Conservation (phyloP, 2,329 filamentous ascomycete species). For the Didymella sp. region DNA sequence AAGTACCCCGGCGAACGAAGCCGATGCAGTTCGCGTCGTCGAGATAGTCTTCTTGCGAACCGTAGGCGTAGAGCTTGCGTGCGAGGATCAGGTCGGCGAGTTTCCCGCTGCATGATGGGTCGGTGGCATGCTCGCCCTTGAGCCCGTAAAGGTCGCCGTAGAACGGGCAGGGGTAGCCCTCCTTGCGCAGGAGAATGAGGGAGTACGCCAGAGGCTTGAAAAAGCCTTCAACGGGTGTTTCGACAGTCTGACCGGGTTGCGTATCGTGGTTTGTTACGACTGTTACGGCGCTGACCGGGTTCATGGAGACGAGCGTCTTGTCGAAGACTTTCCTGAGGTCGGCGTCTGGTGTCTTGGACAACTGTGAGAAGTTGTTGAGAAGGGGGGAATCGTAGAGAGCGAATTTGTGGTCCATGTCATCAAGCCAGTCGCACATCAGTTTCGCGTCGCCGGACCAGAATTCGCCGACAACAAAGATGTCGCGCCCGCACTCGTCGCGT, state of each 20-base stretch:
- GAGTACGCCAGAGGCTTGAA: conserved; percentile 77
- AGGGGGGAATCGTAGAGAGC: conserved; percentile 72
- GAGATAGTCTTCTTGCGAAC: conserved; percentile 69
- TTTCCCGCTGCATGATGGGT: conserved; percentile 59
- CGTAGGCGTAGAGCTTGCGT: conserved; percentile 71
- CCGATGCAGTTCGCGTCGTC: conserved; percentile 67
- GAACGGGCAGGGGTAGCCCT: conserved; percentile 72
- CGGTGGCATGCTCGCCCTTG: conserved; percentile 60
- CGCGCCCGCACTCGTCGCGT: conserved; percentile 54
- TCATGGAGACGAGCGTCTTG: conserved; percentile 62
- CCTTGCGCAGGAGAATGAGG: conserved; percentile 70
- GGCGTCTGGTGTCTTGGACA: conserved; percentile 62
- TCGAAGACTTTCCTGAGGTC: conserved; percentile 72
- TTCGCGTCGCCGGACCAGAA: conserved; percentile 69
- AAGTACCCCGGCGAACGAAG: conserved; percentile 63
- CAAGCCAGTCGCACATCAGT: conserved; percentile 64
- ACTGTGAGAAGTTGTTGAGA: conserved; percentile 69
- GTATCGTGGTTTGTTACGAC: conserved; percentile 78
- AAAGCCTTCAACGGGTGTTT: conserved; percentile 67
- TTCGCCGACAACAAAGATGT: conserved; percentile 72
- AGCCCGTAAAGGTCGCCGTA: conserved; percentile 75
- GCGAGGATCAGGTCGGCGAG: conserved; percentile 67
- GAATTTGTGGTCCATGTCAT: conserved; percentile 62
- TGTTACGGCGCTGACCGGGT: conserved; percentile 67
- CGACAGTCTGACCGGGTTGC: conserved; percentile 67